Base-by-base conservation (phyloP, 116 monocot genomes). In the Thalassia testudinum region DNA sequence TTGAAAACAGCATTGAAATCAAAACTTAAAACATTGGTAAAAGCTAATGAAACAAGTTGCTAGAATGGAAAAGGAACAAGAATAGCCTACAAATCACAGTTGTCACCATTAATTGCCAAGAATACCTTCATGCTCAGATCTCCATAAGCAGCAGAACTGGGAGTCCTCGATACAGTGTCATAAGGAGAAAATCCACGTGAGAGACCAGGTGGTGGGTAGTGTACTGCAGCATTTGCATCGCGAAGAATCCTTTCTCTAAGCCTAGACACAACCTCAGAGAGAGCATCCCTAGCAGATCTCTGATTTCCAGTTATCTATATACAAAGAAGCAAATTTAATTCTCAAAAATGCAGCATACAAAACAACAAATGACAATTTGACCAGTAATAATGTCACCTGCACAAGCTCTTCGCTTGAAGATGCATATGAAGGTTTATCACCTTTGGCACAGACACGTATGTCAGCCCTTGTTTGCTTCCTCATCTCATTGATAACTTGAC, bases 401-500 rank as follows among this genome's bases (percentile, higher is more conserved):
- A 17, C 58, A 58, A 58, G 12, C n/a, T 7, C 42, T 12, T 42
- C 22, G 16, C 16, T 23, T 4, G 4, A 26, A 18, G 43, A 42
- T 1, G 43, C 58, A 58, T 25, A 26, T 3, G 7, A 12, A 37
- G 37, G 37, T 52, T 77, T 77, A 42, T 74, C 80, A 51, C 67
- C 68, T 34, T 80, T 81, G 5, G 77, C 64, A 49, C 49, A 75
- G 63, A 86, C 71, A 34, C 62, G 73, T 47, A 86, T 86, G 45
- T 80, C 77, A 25, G 86, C 80, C 26, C 59, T 66, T 11, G 80
- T 86, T 40, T 72, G 51, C 37, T 62, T 69, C 58, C 86, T 73
- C 86, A 86, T 86, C 63, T 86, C 86, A 17, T 49, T 74, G 25
- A 86, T 86, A 62, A 86, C 63, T 14, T 59, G 60, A 21, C 86